Evolutionary conservation across 257 asterid species (phyloP).

Genomic region (Solanum rostratum): DNA sequence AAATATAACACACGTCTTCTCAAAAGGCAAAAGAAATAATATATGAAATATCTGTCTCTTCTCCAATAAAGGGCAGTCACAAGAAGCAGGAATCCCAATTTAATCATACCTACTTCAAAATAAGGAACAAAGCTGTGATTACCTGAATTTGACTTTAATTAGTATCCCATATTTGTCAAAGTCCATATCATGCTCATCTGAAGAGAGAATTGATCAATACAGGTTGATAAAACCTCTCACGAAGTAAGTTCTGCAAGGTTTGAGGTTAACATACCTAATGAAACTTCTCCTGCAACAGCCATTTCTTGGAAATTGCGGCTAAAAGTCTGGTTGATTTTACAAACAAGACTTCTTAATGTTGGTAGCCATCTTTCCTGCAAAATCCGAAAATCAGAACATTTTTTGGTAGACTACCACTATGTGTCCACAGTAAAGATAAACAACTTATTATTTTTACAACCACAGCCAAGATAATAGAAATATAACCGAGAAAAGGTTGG

Average conservation of each 20-base stretch:
- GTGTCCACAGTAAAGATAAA: background rate
- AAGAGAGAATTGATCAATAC: conserved; percentile 10
- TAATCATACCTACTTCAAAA: background rate
- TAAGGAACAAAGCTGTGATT: conserved; percentile 5
- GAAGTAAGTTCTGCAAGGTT: background rate
- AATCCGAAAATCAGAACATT: conserved; percentile 11
- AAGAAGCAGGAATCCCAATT: background rate
- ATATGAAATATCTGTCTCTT: background rate
- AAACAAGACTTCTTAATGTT: conserved; percentile 64
- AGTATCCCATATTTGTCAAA: conserved; percentile 84
- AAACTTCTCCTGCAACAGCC: conserved; percentile 99
- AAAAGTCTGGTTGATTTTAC: conserved; percentile 72
- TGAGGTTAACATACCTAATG: conserved; percentile 43
- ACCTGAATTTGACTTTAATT: conserved; percentile 97
- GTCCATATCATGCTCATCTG: conserved; percentile 82
- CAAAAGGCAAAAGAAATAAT: background rate
- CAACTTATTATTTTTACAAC: background rate
- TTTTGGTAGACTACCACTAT: background rate
- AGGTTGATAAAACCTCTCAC: background rate
- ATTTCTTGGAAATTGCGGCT: conserved; percentile 87
- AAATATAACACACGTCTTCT: background rate
- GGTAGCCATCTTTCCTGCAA: conserved; percentile 90
- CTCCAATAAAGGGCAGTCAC: background rate
- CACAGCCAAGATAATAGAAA: background rate
- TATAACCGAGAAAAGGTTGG: background rate